Evolutionary conservation across 495 filamentous ascomycete species (phyloP).

Genomic region (Trichoderma asperelloides): DNA sequence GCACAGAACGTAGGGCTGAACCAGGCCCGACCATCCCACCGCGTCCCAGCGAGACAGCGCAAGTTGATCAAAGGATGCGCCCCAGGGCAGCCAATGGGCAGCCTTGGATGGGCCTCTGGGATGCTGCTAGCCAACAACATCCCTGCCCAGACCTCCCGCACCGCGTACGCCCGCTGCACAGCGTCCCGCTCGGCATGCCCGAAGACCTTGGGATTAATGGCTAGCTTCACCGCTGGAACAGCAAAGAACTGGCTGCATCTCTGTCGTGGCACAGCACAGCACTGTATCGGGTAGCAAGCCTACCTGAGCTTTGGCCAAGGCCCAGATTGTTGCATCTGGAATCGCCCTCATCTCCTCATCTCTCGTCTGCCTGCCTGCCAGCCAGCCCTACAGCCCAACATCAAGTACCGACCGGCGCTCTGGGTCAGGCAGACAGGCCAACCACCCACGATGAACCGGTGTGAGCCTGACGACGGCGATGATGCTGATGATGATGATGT

Average conservation of each 20-base stretch:
- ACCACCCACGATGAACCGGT: background rate
- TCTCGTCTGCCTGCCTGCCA: background rate
- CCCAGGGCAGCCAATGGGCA: constrained; percentile 3
- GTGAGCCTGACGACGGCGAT: background rate
- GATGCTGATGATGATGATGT: too few species aligned
- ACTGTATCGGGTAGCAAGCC: constrained; percentile 1
- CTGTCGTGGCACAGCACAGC: constrained; percentile 2
- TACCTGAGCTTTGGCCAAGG: background rate
- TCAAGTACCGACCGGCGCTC: constrained; percentile 4
- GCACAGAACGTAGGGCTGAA: constrained; percentile 5
- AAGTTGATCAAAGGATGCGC: background rate
- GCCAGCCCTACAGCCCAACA: constrained; percentile 4
- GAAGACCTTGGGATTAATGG: background rate
- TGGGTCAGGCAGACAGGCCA: constrained; percentile 1
- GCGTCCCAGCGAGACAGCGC: background rate
- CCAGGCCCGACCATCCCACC: background rate
- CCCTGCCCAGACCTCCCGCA: background rate
- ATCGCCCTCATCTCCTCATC: background rate
- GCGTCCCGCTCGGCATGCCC: constrained; percentile 6
- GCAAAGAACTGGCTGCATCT: background rate
- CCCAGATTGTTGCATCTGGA: background rate
- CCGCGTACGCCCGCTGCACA: constrained; percentile 4
- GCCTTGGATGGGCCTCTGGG: background rate
- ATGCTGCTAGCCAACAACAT: background rate
- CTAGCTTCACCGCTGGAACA: constrained; percentile 5